Percentiles rank a stretch among this genome's conserved stretches.
Evolutionary conservation across 805 yeast species (phyloP).

Genomic region (Yarrowia phangngaensis): DNA sequence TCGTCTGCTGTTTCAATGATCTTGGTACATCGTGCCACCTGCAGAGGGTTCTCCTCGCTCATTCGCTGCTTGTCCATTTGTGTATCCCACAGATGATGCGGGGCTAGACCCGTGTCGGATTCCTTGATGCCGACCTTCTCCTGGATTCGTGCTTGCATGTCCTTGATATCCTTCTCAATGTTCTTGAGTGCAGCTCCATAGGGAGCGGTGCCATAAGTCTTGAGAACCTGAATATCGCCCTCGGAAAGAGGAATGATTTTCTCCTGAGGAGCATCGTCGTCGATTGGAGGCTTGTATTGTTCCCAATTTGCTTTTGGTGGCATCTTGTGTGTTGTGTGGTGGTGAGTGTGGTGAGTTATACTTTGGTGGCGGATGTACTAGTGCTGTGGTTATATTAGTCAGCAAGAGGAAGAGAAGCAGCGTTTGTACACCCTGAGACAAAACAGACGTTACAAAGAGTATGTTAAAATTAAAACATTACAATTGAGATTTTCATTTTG

Average conservation of each 20-base stretch:
- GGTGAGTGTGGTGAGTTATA: neutral
- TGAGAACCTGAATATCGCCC: constrained; percentile 94
- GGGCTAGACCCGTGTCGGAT: constrained; percentile 95
- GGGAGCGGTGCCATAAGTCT: constrained; percentile 97
- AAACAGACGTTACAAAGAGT: too few relatives aligned
- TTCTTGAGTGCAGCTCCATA: constrained; percentile 76
- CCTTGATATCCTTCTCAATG: constrained; percentile 82
- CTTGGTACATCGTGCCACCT: constrained; percentile 98
- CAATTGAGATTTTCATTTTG: too few relatives aligned
- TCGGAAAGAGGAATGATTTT: constrained; percentile 84
- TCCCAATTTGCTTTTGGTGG: constrained; percentile 99
- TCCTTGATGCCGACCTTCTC: constrained; percentile 84
- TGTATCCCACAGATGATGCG: constrained; percentile 96
- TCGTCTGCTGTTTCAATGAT: constrained; percentile 60
- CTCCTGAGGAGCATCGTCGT: constrained; percentile 58
- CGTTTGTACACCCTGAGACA: too few relatives aligned
- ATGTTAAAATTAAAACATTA: too few relatives aligned
- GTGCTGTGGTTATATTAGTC: too few relatives aligned
- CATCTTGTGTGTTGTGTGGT: constrained; percentile 45
- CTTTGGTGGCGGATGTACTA: constrained; percentile 13
- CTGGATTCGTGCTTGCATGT: constrained; percentile 79
- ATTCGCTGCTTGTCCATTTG: constrained; percentile 92
- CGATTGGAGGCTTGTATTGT: constrained; percentile 85
- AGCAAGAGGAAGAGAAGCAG: too few relatives aligned
- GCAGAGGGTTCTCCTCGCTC: constrained; percentile 91